Conservation (phyloP, 1,284 basidiomycete species). For the Limonomyces culmigenus region DNA sequence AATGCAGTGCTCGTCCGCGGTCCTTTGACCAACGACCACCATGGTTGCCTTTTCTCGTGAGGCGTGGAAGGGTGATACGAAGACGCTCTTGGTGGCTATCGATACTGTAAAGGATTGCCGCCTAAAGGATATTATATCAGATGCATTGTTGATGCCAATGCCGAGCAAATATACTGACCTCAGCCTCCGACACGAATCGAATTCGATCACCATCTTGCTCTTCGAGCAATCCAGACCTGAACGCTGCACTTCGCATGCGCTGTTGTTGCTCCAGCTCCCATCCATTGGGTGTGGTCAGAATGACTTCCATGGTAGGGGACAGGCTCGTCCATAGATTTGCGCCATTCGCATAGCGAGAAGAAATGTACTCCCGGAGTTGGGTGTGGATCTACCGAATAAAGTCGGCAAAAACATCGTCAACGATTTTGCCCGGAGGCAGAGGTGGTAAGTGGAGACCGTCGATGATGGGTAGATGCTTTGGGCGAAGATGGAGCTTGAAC, state of each 20-base stretch:
- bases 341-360: slow-evolving; percentile 58
- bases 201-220: slow-evolving; percentile 4
- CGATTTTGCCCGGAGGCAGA: slow-evolving; percentile 46
- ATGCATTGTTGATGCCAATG: too few species aligned
- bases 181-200: slow-evolving; percentile 11
- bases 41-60: too few species aligned
- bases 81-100: too few species aligned
- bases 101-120: too few species aligned
- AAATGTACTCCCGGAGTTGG: slow-evolving; percentile 56
- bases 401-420: slow-evolving; percentile 62
- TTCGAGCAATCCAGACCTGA: slow-evolving; percentile 9
- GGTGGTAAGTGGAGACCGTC: slow-evolving; percentile 5
- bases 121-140: too few species aligned
- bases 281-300: slow-evolving; percentile 12
- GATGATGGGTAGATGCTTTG: neutral
- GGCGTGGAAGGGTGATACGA: too few species aligned
- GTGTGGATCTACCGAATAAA: slow-evolving; percentile 56
- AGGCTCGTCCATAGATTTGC: slow-evolving; percentile 46
- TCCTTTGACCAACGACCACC: too few species aligned
- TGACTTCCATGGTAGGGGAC: slow-evolving; percentile 32
- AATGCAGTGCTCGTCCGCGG: too few species aligned
- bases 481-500: slow-evolving; percentile 63
- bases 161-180: too few species aligned
- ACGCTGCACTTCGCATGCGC: slow-evolving; percentile 10
- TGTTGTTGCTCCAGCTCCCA: slow-evolving; percentile 12